Percentiles rank a stretch among this genome's conserved stretches.
phyloP scores from a whole-genome alignment of 1,139 yeast species.

The Debaryomyces nepalensis region DNA sequence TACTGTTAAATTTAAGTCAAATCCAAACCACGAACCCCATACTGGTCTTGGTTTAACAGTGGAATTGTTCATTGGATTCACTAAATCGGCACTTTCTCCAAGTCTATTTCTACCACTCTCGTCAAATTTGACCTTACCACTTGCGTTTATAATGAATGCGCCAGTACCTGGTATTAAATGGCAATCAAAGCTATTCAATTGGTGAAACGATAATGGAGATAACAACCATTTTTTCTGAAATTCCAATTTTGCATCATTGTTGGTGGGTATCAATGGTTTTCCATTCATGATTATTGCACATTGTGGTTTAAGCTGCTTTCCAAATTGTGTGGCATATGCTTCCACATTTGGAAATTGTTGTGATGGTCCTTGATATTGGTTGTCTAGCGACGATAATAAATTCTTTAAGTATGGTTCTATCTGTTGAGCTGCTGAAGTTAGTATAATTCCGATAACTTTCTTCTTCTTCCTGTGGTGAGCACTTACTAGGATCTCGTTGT shows the following conservation, averaged over 20 bases:
- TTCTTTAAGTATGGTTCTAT: slow-evolving; percentile 51
- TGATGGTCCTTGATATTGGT: slow-evolving; percentile 32
- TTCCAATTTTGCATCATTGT: slow-evolving; percentile 52
- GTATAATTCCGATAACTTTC: background rate
- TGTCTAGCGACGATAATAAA: slow-evolving; percentile 43
- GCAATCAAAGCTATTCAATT: slow-evolving; percentile 62
- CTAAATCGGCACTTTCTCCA: slow-evolving; percentile 62
- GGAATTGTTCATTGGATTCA: slow-evolving; percentile 21
- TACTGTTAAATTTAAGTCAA: slow-evolving; percentile 58
- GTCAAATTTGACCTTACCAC: slow-evolving; percentile 73
- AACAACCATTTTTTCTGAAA: slow-evolving; percentile 70
- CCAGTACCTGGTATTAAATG: slow-evolving; percentile 76
- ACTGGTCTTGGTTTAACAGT: slow-evolving; percentile 35
- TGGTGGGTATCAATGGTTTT: slow-evolving; percentile 54
- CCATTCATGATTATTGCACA: slow-evolving; percentile 67
- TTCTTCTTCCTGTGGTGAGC: background rate
- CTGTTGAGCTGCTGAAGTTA: slow-evolving; percentile 39
- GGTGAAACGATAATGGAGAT: slow-evolving; percentile 66
- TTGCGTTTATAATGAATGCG: slow-evolving; percentile 54
- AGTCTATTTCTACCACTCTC: slow-evolving; percentile 68
- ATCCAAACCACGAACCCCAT: slow-evolving; percentile 76
- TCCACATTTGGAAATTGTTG: slow-evolving; percentile 44
- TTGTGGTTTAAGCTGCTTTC: slow-evolving; percentile 48
- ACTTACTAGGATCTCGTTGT: slow-evolving; percentile 35
- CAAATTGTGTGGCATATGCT: slow-evolving; percentile 55